phyloP scores from a whole-genome alignment of 495 filamentous ascomycete species.

The Penicillium bovifimosum region DNA sequence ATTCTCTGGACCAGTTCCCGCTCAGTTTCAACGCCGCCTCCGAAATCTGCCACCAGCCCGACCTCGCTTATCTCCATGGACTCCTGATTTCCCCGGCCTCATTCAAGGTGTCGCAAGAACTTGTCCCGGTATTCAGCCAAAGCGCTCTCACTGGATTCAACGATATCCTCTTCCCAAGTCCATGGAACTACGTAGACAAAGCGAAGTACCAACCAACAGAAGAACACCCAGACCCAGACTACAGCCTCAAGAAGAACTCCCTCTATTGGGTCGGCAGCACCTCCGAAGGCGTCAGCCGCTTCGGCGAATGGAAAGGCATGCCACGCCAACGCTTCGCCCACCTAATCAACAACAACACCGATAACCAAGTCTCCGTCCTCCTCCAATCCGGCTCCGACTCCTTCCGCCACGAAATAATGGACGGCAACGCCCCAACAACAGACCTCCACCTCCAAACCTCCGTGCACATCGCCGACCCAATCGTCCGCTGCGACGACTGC shows the following conservation, averaged over 20 bases:
- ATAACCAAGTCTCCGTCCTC: conserved; percentile 37
- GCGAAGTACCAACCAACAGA: conserved; percentile 35
- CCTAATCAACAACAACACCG: conserved; percentile 48
- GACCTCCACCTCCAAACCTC: conserved; percentile 32
- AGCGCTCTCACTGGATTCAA: conserved; percentile 56
- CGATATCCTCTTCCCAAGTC: conserved; percentile 44
- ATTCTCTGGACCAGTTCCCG: conserved; percentile 64
- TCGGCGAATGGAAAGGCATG: conserved; percentile 54
- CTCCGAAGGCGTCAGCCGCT: conserved; percentile 50
- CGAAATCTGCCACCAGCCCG: conserved; percentile 74
- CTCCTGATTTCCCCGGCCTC: conserved; percentile 61
- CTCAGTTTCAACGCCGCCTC: conserved; percentile 58
- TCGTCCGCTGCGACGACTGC: conserved; percentile 56
- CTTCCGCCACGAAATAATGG: conserved; percentile 37
- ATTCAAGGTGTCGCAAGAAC: conserved; percentile 53
- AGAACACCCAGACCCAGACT: conserved; percentile 36
- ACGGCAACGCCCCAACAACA: conserved; percentile 25
- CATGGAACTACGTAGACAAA: conserved; percentile 49
- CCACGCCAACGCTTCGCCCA: conserved; percentile 53
- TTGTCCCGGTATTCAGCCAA: conserved; percentile 70
- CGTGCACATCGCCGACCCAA: conserved; percentile 44
- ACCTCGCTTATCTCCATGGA: conserved; percentile 67
- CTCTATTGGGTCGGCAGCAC: conserved; percentile 53
- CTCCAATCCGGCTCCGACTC: conserved; percentile 27
- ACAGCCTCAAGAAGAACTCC: conserved; percentile 37